A percentile compares a stretch with the other conserved stretches of the same genome.
These are phyloP conservation scores for Pneumocystis oryctolagi DNA, from an alignment of 1,139 yeast species.

Conservation along the genomic window DNA sequence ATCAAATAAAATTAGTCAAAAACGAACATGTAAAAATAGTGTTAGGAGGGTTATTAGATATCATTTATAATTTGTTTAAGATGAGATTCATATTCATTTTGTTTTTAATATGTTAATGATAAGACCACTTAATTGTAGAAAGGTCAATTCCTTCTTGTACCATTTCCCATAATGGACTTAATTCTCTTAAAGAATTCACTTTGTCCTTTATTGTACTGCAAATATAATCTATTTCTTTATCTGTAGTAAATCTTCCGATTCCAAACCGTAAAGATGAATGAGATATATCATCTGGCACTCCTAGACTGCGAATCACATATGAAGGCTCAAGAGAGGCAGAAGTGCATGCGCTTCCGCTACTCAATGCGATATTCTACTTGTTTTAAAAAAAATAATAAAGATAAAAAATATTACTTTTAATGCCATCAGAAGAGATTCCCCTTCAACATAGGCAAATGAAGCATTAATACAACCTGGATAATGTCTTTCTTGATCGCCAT, in stretches of 20 bases:
- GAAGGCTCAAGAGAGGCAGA: conserved; percentile 97
- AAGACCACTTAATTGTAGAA: conserved; percentile 91
- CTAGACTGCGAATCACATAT: conserved; percentile 87
- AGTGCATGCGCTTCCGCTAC: conserved; percentile 98
- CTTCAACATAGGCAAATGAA: conserved; percentile 94
- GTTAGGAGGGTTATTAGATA: not conserved
- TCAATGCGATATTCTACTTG: conserved; percentile 64
- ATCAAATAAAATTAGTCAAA: not conserved
- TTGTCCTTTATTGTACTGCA: conserved; percentile 74
- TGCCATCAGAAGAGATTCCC: conserved; percentile 95
- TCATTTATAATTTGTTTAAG: not conserved
- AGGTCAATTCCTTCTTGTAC: conserved; percentile 96
- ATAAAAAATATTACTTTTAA: conserved; percentile 33
- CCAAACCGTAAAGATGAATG: conserved; percentile 96
- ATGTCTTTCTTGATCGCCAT: conserved; percentile 61
- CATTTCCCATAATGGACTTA: conserved; percentile 98
- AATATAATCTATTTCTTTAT: conserved; percentile 87
- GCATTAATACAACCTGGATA: conserved; percentile 93
- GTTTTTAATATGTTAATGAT: conserved; percentile 38
- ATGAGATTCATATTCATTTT: not conserved
- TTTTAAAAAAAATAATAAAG: conserved; percentile 7
- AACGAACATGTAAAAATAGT: not conserved
- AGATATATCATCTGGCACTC: conserved; percentile 84
- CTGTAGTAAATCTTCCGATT: conserved; percentile 93
- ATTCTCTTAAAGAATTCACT: conserved; percentile 78